phyloP scores from a whole-genome alignment of 1,284 basidiomycete species.

The Stygiomarasmius scandens region DNA sequence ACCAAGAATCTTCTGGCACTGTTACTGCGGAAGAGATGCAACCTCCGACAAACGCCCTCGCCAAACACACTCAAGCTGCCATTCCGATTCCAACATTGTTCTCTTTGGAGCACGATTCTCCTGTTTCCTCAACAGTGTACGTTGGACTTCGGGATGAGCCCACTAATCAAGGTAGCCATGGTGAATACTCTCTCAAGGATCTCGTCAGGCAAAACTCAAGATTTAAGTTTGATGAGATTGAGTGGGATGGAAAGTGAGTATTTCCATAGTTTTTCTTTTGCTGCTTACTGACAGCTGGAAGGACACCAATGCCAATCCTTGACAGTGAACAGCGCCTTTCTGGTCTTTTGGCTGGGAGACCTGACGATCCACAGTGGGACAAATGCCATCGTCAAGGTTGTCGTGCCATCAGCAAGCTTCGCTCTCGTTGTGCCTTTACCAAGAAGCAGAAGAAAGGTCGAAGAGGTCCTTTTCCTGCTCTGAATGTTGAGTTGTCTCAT shows the following conservation, averaged over 20 bases:
- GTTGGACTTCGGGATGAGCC: too few relatives aligned
- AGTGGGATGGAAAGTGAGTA: slow-evolving; percentile 1
- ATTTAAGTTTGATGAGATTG: neutral
- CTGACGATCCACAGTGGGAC: neutral
- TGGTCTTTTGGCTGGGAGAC: neutral
- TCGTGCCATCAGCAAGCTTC: neutral
- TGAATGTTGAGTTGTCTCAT: slow-evolving; percentile 4
- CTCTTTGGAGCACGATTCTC: too few relatives aligned
- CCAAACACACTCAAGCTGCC: too few relatives aligned
- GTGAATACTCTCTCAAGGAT: too few relatives aligned
- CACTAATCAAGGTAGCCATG: too few relatives aligned
- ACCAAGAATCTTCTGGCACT: too few relatives aligned
- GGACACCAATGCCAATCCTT: neutral
- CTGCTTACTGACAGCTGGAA: too few relatives aligned
- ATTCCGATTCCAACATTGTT: too few relatives aligned
- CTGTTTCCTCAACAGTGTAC: too few relatives aligned
- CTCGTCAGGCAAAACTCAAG: too few relatives aligned
- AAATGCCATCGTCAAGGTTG: neutral
- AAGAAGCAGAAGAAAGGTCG: neutral
- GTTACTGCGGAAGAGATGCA: too few relatives aligned
- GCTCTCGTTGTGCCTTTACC: neutral
- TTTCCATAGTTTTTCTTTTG: neutral
- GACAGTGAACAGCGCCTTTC: neutral
- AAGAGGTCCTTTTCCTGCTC: slow-evolving; percentile 5
- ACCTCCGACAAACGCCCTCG: too few relatives aligned